Evolutionary conservation across 2,329 filamentous ascomycete genomes (phyloP).

Genomic region (Metarhizium brunneum): DNA sequence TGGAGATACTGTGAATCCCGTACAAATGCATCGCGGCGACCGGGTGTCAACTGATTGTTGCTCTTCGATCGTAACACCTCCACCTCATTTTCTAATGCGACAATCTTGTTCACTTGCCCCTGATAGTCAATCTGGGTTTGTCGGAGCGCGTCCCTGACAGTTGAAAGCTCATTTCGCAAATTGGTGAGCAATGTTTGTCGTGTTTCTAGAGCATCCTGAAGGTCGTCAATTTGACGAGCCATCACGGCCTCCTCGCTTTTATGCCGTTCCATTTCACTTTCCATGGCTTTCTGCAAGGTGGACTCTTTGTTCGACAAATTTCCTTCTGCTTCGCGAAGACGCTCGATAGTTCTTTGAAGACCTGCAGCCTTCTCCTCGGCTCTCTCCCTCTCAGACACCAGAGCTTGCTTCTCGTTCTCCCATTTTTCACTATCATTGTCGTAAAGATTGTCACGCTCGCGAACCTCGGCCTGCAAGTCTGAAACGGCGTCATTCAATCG

Average conservation of each 20-base stretch:
- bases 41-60: constrained; percentile 1
- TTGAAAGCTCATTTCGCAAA: constrained; percentile 55
- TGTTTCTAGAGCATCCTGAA: constrained; percentile 61
- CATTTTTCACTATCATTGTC: constrained; percentile 65
- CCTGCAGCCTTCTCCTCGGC: constrained; percentile 59
- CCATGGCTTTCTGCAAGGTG: constrained; percentile 57
- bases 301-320: constrained; percentile 58
- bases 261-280: constrained; percentile 64
- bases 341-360: constrained; percentile 62
- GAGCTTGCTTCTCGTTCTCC: constrained; percentile 52
- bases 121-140: constrained; percentile 55
- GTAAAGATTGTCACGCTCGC: constrained; percentile 61
- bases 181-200: constrained; percentile 58
- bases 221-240: constrained; percentile 62
- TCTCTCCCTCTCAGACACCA: constrained; percentile 56
- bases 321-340: constrained; percentile 58
- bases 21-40: constrained; percentile 44
- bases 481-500: constrained; percentile 50
- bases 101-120: constrained; percentile 53
- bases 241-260: constrained; percentile 61
- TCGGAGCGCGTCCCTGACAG: constrained; percentile 61
- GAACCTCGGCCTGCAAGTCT: constrained; percentile 53
- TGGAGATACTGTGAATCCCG: constrained; percentile 56
- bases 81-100: constrained; percentile 66
- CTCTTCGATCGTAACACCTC: constrained; percentile 51